Conservation (phyloP, 768 basidiomycete genomes). For the Amanita pseudoporphyria region DNA sequence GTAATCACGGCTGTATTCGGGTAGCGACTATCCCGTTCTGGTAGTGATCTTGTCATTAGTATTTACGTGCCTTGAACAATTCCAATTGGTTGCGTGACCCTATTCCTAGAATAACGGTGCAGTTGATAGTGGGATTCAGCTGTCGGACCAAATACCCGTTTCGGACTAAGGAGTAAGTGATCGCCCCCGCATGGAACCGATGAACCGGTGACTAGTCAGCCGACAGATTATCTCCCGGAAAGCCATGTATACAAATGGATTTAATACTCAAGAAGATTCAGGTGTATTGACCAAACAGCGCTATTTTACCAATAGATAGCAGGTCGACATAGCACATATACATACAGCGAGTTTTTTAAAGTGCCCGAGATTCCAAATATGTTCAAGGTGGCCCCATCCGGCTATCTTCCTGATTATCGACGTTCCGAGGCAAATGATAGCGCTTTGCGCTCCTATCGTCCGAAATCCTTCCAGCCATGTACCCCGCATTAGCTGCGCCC, state of each 20-base stretch:
- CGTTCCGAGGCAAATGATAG: slow-evolving; percentile 37
- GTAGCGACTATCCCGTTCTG: neutral
- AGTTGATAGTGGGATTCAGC: neutral
- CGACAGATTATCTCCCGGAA: slow-evolving; percentile 3
- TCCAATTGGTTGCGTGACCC: neutral
- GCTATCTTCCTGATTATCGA: slow-evolving; percentile 30
- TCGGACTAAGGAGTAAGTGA: neutral
- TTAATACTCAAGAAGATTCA: slow-evolving; percentile 7
- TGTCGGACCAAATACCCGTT: neutral
- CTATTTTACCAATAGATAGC: slow-evolving; percentile 15
- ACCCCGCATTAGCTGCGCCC: slow-evolving; percentile 16
- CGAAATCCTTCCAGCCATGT: slow-evolving; percentile 16
- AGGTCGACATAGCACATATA: slow-evolving; percentile 14
- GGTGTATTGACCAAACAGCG: slow-evolving; percentile 11
- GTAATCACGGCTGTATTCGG: neutral
- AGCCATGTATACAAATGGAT: slow-evolving; percentile 4
- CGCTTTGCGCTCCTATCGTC: slow-evolving; percentile 52
- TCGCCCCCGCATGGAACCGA: neutral
- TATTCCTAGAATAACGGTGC: neutral
- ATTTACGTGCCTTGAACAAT: neutral
- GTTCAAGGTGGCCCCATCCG: slow-evolving; percentile 10
- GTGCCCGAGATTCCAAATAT: slow-evolving; percentile 12
- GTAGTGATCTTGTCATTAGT: neutral
- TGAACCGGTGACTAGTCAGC: slow-evolving; percentile 5
- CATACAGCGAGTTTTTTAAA: slow-evolving; percentile 10